These are phyloP conservation scores for Pezicula radicicola DNA, from an alignment of 2,329 filamentous ascomycete genomes.

Conservation along the genomic window DNA sequence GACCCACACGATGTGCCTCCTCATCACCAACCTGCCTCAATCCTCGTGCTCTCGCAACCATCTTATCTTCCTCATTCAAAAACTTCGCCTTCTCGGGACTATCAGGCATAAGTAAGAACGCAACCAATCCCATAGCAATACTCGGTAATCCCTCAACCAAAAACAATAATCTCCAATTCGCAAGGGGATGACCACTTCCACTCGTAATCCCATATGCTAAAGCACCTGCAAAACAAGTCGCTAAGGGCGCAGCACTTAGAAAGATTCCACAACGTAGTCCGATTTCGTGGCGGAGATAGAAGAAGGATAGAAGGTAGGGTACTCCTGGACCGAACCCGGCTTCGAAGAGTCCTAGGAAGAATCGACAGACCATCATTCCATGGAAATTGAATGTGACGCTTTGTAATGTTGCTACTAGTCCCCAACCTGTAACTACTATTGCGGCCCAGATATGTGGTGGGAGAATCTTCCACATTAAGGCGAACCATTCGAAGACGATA, in stretches of 20 bases:
- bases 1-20: constrained; percentile 43
- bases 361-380: constrained; percentile 36
- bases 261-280: constrained; percentile 70
- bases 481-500: constrained; percentile 36
- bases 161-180: constrained; percentile 62
- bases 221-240: constrained; percentile 67
- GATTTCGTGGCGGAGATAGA: constrained; percentile 54
- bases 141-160: constrained; percentile 64
- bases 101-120: constrained; percentile 53
- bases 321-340: constrained; percentile 40
- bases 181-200: constrained; percentile 47
- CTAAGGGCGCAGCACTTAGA: constrained; percentile 61
- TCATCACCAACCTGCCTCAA: constrained; percentile 50
- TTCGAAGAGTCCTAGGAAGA: constrained; percentile 40
- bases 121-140: constrained; percentile 48
- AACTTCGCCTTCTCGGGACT: constrained; percentile 49
- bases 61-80: constrained; percentile 38
- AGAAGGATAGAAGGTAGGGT: constrained; percentile 42
- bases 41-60: constrained; percentile 51
- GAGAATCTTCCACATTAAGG: constrained; percentile 34
- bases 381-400: constrained; percentile 31
- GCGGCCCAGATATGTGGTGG: constrained; percentile 35
- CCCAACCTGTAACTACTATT: constrained; percentile 33
- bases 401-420: constrained; percentile 41
- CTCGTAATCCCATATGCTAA: constrained; percentile 67